phyloP scores from a whole-genome alignment of 2,329 filamentous ascomycete genomes.

The Clonostachys solani region DNA sequence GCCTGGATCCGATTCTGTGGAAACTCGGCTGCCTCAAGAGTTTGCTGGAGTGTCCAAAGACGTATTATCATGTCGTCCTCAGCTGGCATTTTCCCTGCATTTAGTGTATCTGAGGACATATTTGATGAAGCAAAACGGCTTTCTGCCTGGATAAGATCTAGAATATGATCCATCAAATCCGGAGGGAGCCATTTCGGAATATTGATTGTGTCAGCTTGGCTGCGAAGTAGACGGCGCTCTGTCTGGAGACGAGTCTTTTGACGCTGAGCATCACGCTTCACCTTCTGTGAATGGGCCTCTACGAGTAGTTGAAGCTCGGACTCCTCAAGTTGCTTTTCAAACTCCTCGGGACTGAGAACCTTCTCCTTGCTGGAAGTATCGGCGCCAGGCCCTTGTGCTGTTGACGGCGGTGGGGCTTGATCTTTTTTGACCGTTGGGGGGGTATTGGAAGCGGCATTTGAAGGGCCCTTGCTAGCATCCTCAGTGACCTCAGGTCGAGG shows the following conservation, averaged over 20 bases:
- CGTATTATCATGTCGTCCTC: constrained; percentile 78
- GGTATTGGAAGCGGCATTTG: constrained; percentile 14
- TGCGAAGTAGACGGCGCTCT: constrained; percentile 75
- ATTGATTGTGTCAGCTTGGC: constrained; percentile 70
- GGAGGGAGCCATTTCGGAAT: constrained; percentile 75
- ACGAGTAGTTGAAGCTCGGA: constrained; percentile 86
- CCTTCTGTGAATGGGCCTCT: constrained; percentile 77
- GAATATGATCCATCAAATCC: constrained; percentile 72
- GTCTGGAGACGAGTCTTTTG: constrained; percentile 78
- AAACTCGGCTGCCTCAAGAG: constrained; percentile 67
- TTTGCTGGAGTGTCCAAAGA: constrained; percentile 80
- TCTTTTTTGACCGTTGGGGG: constrained; percentile 17
- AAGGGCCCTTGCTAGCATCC: constrained; percentile 17
- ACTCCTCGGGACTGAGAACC: constrained; percentile 75
- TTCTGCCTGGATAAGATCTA: constrained; percentile 69
- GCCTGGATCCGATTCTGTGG: constrained; percentile 56
- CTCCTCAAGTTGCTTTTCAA: constrained; percentile 83
- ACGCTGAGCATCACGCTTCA: constrained; percentile 72
- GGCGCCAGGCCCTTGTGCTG: constrained; percentile 7
- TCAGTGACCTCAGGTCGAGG: constrained; percentile 53
- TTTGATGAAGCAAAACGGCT: constrained; percentile 51
- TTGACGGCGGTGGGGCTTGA: constrained; percentile 18
- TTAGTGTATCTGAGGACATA: constrained; percentile 36
- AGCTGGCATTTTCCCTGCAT: constrained; percentile 47
- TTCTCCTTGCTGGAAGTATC: constrained; percentile 21